These are phyloP conservation scores for Isabelozyma heimii DNA, from an alignment of 805 yeast species.

Conservation along the genomic window DNA sequence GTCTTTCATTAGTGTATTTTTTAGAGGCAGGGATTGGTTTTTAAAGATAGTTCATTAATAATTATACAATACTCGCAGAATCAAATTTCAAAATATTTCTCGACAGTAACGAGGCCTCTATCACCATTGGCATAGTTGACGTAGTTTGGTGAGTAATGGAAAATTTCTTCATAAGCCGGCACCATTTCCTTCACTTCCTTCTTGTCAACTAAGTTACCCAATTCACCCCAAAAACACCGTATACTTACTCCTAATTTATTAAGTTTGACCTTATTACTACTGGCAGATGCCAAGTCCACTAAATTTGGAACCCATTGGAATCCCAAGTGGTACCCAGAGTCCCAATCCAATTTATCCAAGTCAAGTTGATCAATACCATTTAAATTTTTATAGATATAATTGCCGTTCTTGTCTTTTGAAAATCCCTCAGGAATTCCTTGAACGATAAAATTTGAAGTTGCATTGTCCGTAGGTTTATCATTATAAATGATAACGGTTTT, in stretches of 20 bases:
- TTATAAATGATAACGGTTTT: conserved; percentile 56
- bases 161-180: conserved; percentile 71
- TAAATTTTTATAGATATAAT: conserved; percentile 49
- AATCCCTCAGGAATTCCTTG: conserved; percentile 43
- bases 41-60: neutral
- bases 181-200: conserved; percentile 31
- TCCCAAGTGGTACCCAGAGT: conserved; percentile 55
- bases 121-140: conserved; percentile 63
- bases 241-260: conserved; percentile 53
- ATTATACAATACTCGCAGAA: neutral
- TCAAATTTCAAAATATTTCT: conserved; percentile 43
- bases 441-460: conserved; percentile 5
- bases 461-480: conserved; percentile 15
- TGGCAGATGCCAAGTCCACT: conserved; percentile 36
- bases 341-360: conserved; percentile 65
- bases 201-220: conserved; percentile 42
- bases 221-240: conserved; percentile 79
- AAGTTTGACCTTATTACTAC: conserved; percentile 21
- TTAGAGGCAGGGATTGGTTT: neutral
- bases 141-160: conserved; percentile 64
- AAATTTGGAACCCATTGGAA: conserved; percentile 75
- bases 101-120: conserved; percentile 66
- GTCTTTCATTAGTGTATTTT: neutral
- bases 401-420: conserved; percentile 39
- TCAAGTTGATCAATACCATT: conserved; percentile 65